Evolutionary conservation across 2,329 filamentous ascomycete genomes (phyloP).

Genomic region (Phyllosticta paracitricarpa): DNA sequence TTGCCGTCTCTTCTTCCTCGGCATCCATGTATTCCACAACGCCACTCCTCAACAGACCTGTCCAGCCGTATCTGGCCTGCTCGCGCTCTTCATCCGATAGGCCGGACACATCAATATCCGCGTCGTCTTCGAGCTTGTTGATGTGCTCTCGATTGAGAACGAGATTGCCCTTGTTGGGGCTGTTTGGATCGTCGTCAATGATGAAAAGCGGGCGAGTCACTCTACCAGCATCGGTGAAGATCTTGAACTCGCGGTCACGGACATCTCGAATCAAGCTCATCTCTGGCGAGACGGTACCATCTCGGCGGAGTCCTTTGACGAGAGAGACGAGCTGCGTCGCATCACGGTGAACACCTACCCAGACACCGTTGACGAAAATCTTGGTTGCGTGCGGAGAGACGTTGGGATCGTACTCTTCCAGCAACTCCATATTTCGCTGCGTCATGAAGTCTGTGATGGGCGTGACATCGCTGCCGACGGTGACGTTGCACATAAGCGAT

Average conservation of each 20-base stretch:
- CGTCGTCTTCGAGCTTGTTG: slow-evolving; percentile 62
- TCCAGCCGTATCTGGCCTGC: slow-evolving; percentile 69
- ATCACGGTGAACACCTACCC: slow-evolving; percentile 92
- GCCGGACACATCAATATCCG: slow-evolving; percentile 50
- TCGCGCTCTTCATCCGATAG: slow-evolving; percentile 48
- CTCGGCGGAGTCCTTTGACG: slow-evolving; percentile 67
- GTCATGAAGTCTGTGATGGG: slow-evolving; percentile 95
- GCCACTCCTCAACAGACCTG: slow-evolving; percentile 71
- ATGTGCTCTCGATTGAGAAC: slow-evolving; percentile 81
- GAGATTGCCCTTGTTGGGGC: slow-evolving; percentile 64
- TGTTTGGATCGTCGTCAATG: slow-evolving; percentile 73
- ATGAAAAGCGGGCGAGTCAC: slow-evolving; percentile 92
- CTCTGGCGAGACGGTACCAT: slow-evolving; percentile 78
- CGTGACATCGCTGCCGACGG: slow-evolving; percentile 82
- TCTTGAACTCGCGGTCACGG: slow-evolving; percentile 93
- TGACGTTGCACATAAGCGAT: slow-evolving; percentile 96
- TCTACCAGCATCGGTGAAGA: slow-evolving; percentile 93
- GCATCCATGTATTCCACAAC: slow-evolving; percentile 95
- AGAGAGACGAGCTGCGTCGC: slow-evolving; percentile 74
- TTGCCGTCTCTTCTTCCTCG: slow-evolving; percentile 95
- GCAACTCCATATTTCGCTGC: slow-evolving; percentile 85
- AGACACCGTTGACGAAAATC: slow-evolving; percentile 95
- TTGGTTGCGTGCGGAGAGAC: slow-evolving; percentile 85
- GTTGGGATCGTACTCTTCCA: slow-evolving; percentile 71
- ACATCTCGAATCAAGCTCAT: slow-evolving; percentile 94